These are phyloP conservation scores for Fusarium sambucinum DNA, from an alignment of 2,329 filamentous ascomycete genomes.

Conservation along the genomic window DNA sequence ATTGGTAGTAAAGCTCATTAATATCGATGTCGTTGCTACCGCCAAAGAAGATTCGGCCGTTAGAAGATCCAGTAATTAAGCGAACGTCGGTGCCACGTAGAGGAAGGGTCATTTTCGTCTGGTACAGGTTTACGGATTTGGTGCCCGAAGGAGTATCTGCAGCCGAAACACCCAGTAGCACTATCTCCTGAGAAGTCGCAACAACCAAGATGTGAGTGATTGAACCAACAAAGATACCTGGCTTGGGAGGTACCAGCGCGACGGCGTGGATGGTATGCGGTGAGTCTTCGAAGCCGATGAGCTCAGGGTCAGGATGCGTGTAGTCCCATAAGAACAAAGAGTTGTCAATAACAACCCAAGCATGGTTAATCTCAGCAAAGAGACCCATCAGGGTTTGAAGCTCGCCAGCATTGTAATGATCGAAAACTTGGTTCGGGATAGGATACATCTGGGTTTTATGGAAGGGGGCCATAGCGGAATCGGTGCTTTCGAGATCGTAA, in stretches of 20 bases:
- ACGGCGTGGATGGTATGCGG: conserved; percentile 90
- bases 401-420: conserved; percentile 89
- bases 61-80: conserved; percentile 82
- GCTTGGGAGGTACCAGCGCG: conserved; percentile 84
- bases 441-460: conserved; percentile 87
- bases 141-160: conserved; percentile 75
- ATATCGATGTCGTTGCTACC: conserved; percentile 86
- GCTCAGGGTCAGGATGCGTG: conserved; percentile 88
- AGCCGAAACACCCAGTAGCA: conserved; percentile 85
- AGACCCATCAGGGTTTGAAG: conserved; percentile 94
- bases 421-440: conserved; percentile 91
- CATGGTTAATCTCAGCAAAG: conserved; percentile 94
- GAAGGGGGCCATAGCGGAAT: conserved; percentile 86
- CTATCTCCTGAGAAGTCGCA: conserved; percentile 85
- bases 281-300: conserved; percentile 93
- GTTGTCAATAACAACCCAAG: conserved; percentile 96
- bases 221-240: conserved; percentile 85
- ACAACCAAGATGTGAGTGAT: conserved; percentile 92
- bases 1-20: conserved; percentile 94
- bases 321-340: conserved; percentile 98
- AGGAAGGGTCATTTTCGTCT: conserved; percentile 86
- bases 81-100: conserved; percentile 82
- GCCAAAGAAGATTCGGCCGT: conserved; percentile 93
- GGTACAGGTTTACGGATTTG: conserved; percentile 81
- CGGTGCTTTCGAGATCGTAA: conserved; percentile 80